Evolutionary conservation across 805 yeast species (phyloP).

Genomic region (Suhomyces tanzawaensis): DNA sequence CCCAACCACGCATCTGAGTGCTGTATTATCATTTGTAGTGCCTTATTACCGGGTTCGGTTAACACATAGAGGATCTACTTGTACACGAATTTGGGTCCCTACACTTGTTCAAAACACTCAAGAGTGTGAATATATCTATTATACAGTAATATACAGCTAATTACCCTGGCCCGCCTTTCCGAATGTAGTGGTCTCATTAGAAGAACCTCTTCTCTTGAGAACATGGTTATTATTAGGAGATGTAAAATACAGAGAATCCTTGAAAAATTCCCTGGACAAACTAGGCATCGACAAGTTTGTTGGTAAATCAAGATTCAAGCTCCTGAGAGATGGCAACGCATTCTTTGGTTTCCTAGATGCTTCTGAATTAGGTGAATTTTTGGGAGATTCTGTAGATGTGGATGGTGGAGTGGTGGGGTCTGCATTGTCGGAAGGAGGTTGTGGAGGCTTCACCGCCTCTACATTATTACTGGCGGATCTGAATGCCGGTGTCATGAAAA

Average conservation of each 20-base stretch:
- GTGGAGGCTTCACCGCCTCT: conserved; percentile 6
- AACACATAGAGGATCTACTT: too few relatives aligned
- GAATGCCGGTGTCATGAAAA: conserved; percentile 32
- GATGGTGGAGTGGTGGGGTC: conserved; percentile 9
- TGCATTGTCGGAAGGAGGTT: not conserved
- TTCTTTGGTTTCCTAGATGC: conserved; percentile 9
- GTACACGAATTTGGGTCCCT: too few relatives aligned
- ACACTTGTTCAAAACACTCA: too few relatives aligned
- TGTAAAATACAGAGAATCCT: not conserved
- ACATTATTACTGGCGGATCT: conserved; percentile 6
- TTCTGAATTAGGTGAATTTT: conserved; percentile 9
- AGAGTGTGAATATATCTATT: not conserved
- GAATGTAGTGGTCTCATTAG: conserved; percentile 3
- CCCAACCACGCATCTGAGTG: too few relatives aligned
- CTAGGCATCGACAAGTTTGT: conserved; percentile 33
- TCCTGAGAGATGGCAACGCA: conserved; percentile 47
- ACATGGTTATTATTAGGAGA: not conserved
- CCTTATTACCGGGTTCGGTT: too few relatives aligned
- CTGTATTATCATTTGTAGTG: too few relatives aligned
- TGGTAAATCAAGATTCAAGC: conserved; percentile 51
- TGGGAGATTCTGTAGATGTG: conserved; percentile 10
- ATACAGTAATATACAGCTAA: not conserved
- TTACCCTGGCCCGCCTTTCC: not conserved
- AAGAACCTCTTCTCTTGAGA: conserved; percentile 2
- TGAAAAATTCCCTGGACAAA: conserved; percentile 5